Conservation (phyloP, 129 eudicot genomes). For the Artemisia argyi region DNA sequence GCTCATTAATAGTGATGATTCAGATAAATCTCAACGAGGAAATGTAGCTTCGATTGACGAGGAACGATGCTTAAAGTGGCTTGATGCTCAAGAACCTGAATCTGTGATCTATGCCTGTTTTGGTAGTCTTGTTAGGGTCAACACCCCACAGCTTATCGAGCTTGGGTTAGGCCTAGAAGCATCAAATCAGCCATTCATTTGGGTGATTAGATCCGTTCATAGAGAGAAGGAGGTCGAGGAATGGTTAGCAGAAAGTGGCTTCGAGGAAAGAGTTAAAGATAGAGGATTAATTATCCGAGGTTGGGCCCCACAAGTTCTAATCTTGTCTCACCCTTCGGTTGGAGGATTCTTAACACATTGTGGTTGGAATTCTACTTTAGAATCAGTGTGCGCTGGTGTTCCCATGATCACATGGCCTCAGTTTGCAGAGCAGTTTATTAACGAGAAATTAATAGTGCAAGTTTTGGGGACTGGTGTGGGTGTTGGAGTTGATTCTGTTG, state of each 20-base stretch:
- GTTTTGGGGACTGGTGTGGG: constrained; percentile 16
- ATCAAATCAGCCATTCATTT: constrained; percentile 47
- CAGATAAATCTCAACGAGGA: constrained; percentile 22
- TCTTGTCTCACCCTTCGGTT: constrained; percentile 22
- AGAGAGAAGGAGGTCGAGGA: constrained; percentile 4
- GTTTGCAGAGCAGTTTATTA: constrained; percentile 22
- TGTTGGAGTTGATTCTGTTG: constrained; percentile 21
- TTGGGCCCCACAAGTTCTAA: constrained; percentile 29
- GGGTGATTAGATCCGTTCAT: constrained; percentile 25
- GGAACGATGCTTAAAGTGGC: constrained; percentile 38
- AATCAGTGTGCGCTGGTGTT: constrained; percentile 17
- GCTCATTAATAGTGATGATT: constrained; percentile 1
- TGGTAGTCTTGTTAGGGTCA: constrained; percentile 16
- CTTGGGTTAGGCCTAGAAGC: constrained; percentile 59
- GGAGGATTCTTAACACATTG: constrained; percentile 29
- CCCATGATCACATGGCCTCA: constrained; percentile 36
- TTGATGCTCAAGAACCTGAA: constrained; percentile 26
- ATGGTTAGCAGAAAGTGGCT: constrained; percentile 24
- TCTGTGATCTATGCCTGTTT: constrained; percentile 47
- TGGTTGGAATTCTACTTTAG: constrained; percentile 29
- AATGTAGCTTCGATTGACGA: constrained; percentile 23
- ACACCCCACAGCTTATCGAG: constrained; percentile 42
- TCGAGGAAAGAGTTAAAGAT: constrained; percentile 27
- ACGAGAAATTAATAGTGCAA: constrained; percentile 25
- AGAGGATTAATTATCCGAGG: constrained; percentile 21